A percentile compares a stretch with the other conserved stretches of the same genome.
phyloP scores from a whole-genome alignment of 129 eudicot genomes.

The Pulicaria dysenterica region DNA sequence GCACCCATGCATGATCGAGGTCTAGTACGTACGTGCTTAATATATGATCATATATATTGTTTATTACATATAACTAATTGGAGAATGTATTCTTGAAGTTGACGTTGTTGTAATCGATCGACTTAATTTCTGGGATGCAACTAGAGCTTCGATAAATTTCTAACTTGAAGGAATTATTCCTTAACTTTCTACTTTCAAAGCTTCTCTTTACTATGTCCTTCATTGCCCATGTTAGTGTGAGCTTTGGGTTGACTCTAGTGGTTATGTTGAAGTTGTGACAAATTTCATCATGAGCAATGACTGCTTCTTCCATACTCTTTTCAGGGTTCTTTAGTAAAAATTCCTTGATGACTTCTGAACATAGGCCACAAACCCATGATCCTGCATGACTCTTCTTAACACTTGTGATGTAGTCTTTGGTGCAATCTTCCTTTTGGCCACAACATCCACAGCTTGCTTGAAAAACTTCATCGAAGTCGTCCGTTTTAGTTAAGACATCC shows the following conservation, averaged over 20 bases:
- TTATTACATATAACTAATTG: neutral
- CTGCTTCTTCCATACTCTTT: slow-evolving; percentile 50
- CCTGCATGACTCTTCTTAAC: slow-evolving; percentile 48
- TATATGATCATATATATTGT: neutral
- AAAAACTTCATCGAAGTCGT: slow-evolving; percentile 33
- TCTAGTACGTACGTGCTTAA: neutral
- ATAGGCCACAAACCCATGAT: slow-evolving; percentile 73
- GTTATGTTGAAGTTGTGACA: slow-evolving; percentile 48
- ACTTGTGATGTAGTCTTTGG: slow-evolving; percentile 39
- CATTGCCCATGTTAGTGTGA: slow-evolving; percentile 54
- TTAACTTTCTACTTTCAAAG: slow-evolving; percentile 36
- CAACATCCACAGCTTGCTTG: slow-evolving; percentile 63
- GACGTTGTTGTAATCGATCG: neutral
- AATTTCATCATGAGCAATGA: slow-evolving; percentile 42
- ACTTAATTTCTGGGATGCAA: slow-evolving; percentile 37
- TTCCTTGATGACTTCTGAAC: slow-evolving; percentile 68
- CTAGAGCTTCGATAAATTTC: slow-evolving; percentile 51
- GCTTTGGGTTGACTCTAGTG: slow-evolving; percentile 61
- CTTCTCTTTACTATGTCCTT: slow-evolving; percentile 55
- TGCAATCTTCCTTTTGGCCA: slow-evolving; percentile 69
- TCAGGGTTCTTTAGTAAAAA: slow-evolving; percentile 20
- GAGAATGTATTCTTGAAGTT: neutral
- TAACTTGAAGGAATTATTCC: neutral
- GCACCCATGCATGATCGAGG: neutral
- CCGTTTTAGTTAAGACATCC: slow-evolving; percentile 27